Evolutionary conservation across 805 yeast species (phyloP).

Genomic region (Groenewaldozyma tartarivorans): DNA sequence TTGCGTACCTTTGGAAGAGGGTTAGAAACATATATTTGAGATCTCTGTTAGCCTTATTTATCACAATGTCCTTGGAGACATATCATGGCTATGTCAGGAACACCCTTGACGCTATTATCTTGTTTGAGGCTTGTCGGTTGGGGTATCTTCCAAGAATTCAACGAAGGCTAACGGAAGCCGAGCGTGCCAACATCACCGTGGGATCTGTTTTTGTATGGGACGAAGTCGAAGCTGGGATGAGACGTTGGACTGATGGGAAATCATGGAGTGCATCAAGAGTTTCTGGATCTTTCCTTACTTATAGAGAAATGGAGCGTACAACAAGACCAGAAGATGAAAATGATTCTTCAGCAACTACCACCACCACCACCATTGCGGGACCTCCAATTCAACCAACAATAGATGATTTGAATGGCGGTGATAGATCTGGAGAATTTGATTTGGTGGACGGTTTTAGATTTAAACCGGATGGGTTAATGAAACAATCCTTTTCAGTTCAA

Average conservation of each 20-base stretch:
- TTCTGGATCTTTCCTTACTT: constrained; percentile 50
- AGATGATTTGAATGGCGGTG: constrained; percentile 1
- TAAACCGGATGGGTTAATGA: constrained; percentile 47
- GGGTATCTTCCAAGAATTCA: constrained; percentile 49
- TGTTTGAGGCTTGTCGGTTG: constrained; percentile 55
- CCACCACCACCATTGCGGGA: constrained; percentile 7
- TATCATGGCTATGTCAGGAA: constrained; percentile 52
- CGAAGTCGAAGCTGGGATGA: constrained; percentile 60
- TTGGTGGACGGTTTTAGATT: constrained; percentile 30
- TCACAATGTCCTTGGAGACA: constrained; percentile 40
- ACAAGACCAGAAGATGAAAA: constrained; percentile 10
- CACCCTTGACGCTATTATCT: constrained; percentile 51
- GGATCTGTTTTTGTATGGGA: constrained; percentile 67
- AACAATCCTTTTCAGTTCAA: constrained; percentile 53
- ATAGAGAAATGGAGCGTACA: constrained; percentile 46
- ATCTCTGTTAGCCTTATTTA: no score
- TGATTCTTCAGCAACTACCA: background rate
- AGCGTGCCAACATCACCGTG: constrained; percentile 42
- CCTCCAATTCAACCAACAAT: constrained; percentile 5
- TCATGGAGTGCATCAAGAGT: constrained; percentile 69
- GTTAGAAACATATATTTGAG: no score
- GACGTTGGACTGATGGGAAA: constrained; percentile 72
- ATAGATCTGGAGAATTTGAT: no score
- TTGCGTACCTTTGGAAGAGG: no score
- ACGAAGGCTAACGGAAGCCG: constrained; percentile 48